Evolutionary conservation across 2,329 filamentous ascomycete species (phyloP).

Genomic region (Dactylonectria macrodidyma): DNA sequence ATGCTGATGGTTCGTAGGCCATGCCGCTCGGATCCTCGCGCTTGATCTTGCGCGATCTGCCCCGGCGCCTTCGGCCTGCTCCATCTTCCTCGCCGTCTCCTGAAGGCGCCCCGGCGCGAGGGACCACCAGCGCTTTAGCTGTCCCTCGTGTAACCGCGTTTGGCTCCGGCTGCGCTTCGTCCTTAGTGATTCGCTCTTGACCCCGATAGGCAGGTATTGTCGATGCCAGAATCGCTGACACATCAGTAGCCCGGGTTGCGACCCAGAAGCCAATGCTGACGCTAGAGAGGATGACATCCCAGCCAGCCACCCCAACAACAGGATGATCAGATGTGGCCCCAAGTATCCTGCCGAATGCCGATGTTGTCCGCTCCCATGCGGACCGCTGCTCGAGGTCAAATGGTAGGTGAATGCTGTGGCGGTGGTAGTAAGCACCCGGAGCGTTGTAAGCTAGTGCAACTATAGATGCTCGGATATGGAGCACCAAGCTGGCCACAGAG

Average conservation of each 20-base stretch:
- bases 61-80: slow-evolving; percentile 7
- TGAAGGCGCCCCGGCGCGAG: slow-evolving; percentile 6
- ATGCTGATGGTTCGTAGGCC: slow-evolving; percentile 56
- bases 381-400: slow-evolving; percentile 62
- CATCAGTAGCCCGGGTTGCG: slow-evolving; percentile 66
- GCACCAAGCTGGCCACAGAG: slow-evolving; percentile 58
- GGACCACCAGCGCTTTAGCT: slow-evolving; percentile 10
- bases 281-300: slow-evolving; percentile 71
- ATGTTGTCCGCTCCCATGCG: slow-evolving; percentile 61
- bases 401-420: slow-evolving; percentile 62
- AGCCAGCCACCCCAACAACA: slow-evolving; percentile 68
- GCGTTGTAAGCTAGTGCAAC: slow-evolving; percentile 62
- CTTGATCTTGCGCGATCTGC: slow-evolving; percentile 31
- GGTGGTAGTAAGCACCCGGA: slow-evolving; percentile 63
- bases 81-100: slow-evolving; percentile 6
- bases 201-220: slow-evolving; percentile 48
- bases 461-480: slow-evolving; percentile 62
- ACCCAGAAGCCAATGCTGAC: slow-evolving; percentile 71
- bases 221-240: slow-evolving; percentile 62
- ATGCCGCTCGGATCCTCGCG: slow-evolving; percentile 47
- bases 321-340: slow-evolving; percentile 70
- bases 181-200: slow-evolving; percentile 43
- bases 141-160: slow-evolving; percentile 3
- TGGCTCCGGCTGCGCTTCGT: slow-evolving; percentile 7
- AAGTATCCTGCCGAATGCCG: slow-evolving; percentile 61